Conservation (phyloP, 2,329 filamentous ascomycete genomes). For the Penicillium concentricum region DNA sequence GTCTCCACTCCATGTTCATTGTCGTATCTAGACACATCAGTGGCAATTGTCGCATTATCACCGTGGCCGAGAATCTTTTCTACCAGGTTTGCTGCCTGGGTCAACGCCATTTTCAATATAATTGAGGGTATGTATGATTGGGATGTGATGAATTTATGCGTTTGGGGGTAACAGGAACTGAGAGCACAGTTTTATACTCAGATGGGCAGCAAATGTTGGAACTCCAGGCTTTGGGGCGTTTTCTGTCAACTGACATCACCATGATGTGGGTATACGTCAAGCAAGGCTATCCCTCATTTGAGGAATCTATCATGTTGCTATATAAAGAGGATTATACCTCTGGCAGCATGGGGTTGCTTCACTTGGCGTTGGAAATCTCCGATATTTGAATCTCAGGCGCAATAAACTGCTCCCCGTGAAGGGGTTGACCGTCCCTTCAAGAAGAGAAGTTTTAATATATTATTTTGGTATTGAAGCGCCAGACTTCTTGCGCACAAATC, state of each 20-base stretch:
- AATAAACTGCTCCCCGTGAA: background rate
- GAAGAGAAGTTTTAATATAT: background rate
- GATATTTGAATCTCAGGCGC: too few relatives aligned
- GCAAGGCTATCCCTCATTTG: background rate
- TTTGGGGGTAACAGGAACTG: too few relatives aligned
- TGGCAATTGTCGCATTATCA: constrained; percentile 62
- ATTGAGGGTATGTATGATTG: background rate
- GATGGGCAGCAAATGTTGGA: background rate
- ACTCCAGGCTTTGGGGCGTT: background rate
- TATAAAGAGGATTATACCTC: background rate
- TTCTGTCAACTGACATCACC: background rate
- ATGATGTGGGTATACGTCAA: background rate
- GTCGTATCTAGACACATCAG: constrained; percentile 69
- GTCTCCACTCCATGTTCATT: constrained; percentile 54
- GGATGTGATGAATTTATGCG: background rate
- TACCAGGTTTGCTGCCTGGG: constrained; percentile 65
- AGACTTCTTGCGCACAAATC: background rate
- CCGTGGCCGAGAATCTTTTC: constrained; percentile 70
- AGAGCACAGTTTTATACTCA: background rate
- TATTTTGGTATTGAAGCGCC: background rate
- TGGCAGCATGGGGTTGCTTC: too few relatives aligned
- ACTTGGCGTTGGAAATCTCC: too few relatives aligned
- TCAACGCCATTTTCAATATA: constrained; percentile 52
- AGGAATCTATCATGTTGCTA: background rate
- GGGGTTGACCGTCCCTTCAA: background rate